Evolutionary conservation across 78 protist species (phyloP).

Genomic region (Fonticula alba): DNA sequence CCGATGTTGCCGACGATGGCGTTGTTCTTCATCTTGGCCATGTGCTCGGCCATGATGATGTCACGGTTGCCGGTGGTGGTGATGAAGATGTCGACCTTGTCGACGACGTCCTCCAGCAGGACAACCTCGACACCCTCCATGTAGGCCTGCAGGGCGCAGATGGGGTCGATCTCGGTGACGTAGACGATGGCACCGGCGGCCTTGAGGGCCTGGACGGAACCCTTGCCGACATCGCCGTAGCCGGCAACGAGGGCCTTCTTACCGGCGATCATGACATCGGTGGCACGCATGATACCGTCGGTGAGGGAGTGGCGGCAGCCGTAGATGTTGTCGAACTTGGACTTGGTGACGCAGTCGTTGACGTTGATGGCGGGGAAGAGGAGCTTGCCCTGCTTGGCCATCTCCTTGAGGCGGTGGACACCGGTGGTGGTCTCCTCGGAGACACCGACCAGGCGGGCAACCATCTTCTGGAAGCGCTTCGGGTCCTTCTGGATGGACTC

Average conservation of each 20-base stretch:
- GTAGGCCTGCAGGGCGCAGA: constrained; percentile 97
- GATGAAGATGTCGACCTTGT: constrained; percentile 73
- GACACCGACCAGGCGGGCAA: constrained; percentile 51
- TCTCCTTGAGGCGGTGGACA: constrained; percentile 84
- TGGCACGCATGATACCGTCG: constrained; percentile 67
- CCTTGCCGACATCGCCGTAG: constrained; percentile 98
- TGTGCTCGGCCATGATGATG: constrained; percentile 72
- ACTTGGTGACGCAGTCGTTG: constrained; percentile 96
- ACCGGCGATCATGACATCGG: constrained; percentile 98
- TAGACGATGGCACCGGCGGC: constrained; percentile 77
- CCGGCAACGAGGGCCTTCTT: constrained; percentile 87
- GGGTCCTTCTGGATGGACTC: neutral
- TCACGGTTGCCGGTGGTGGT: constrained; percentile 95
- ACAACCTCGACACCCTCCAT: constrained; percentile 91
- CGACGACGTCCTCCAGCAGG: constrained; percentile 70
- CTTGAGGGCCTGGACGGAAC: constrained; percentile 77
- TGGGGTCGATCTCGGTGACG: constrained; percentile 98
- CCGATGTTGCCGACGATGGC: constrained; percentile 99
- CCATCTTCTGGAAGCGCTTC: neutral
- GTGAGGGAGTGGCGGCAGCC: constrained; percentile 74
- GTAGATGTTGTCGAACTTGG: constrained; percentile 98
- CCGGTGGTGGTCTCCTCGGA: constrained; percentile 99
- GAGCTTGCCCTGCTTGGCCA: constrained; percentile 65
- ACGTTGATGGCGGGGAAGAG: constrained; percentile 97
- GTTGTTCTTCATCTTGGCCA: constrained; percentile 83